phyloP scores from a whole-genome alignment of 2,329 filamentous ascomycete species.

The Fusarium papillatum region DNA sequence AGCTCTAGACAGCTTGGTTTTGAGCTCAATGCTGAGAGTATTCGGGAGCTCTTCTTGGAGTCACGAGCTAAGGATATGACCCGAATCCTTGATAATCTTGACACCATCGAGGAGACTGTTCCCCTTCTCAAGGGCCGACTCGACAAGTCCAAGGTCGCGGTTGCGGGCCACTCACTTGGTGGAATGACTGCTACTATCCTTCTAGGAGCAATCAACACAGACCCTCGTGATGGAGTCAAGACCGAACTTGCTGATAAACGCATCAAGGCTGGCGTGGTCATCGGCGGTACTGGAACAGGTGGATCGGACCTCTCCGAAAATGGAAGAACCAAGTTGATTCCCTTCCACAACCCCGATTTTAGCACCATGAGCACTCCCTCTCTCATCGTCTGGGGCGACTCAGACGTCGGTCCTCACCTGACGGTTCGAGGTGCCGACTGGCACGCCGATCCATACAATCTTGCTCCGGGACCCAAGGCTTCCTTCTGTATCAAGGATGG shows the following conservation, averaged over 20 bases:
- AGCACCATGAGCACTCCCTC: constrained; percentile 32
- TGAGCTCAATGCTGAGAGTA: background rate
- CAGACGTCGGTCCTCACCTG: constrained; percentile 37
- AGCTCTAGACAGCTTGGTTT: constrained; percentile 35
- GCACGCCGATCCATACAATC: constrained; percentile 40
- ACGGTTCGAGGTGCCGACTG: constrained; percentile 39
- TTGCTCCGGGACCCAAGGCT: constrained; percentile 33
- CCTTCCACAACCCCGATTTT: constrained; percentile 38
- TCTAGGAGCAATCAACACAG: constrained; percentile 38
- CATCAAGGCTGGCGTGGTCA: constrained; percentile 43
- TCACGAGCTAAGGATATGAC: constrained; percentile 39
- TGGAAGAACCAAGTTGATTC: constrained; percentile 26
- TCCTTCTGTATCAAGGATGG: constrained; percentile 37
- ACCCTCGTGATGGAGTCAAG: constrained; percentile 33
- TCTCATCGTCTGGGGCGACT: constrained; percentile 42
- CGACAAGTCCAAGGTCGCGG: constrained; percentile 38
- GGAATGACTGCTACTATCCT: constrained; percentile 33
- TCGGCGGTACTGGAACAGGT: constrained; percentile 37
- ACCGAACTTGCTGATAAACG: constrained; percentile 28
- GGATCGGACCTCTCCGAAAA: constrained; percentile 24
- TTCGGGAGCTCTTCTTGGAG: constrained; percentile 37
- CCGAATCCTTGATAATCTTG: constrained; percentile 40
- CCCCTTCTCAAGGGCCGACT: constrained; percentile 40
- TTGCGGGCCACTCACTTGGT: constrained; percentile 44
- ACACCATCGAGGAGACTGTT: constrained; percentile 36